Percentiles rank a stretch among this genome's conserved stretches.
These are phyloP conservation scores for Megacollybia marginata DNA, from an alignment of 768 basidiomycete genomes.

Conservation along the genomic window DNA sequence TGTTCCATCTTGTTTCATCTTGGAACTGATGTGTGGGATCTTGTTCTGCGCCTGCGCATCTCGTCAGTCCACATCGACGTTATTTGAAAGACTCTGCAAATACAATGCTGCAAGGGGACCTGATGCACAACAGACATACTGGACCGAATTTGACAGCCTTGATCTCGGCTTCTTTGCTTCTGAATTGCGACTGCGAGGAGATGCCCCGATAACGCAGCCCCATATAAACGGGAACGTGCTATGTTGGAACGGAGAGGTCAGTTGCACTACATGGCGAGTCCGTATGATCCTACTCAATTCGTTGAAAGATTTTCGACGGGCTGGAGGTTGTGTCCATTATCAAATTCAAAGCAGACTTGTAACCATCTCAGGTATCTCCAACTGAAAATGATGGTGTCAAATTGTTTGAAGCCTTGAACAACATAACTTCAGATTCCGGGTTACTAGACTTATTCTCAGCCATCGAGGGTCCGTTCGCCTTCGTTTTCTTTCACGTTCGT, in stretches of 20 bases:
- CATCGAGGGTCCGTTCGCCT: conserved; percentile 78
- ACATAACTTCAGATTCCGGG: conserved; percentile 25
- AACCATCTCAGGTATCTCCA: conserved; percentile 34
- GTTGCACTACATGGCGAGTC: conserved; percentile 6
- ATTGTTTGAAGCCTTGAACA: conserved; percentile 30
- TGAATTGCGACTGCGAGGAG: conserved; percentile 68
- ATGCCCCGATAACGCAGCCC: conserved; percentile 54
- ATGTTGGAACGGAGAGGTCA: conserved; percentile 85
- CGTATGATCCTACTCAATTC: background rate
- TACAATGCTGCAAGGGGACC: conserved; percentile 40
- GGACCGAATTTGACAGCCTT: conserved; percentile 8
- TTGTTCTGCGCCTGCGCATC: conserved; percentile 34
- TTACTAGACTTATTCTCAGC: conserved; percentile 44
- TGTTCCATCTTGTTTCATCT: no score
- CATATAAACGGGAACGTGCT: conserved; percentile 56
- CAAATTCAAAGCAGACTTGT: background rate
- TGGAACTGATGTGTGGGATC: conserved; percentile 60
- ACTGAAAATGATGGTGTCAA: conserved; percentile 71
- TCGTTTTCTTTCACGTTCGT: background rate
- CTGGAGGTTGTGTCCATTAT: conserved; percentile 39
- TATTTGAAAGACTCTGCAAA: no score
- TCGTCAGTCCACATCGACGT: no score
- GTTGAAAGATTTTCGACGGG: conserved; percentile 66
- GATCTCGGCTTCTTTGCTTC: conserved; percentile 61
- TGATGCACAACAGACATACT: conserved; percentile 42